Conservation (phyloP, 2,329 filamentous ascomycete genomes). For the Ophiostoma australiae region DNA sequence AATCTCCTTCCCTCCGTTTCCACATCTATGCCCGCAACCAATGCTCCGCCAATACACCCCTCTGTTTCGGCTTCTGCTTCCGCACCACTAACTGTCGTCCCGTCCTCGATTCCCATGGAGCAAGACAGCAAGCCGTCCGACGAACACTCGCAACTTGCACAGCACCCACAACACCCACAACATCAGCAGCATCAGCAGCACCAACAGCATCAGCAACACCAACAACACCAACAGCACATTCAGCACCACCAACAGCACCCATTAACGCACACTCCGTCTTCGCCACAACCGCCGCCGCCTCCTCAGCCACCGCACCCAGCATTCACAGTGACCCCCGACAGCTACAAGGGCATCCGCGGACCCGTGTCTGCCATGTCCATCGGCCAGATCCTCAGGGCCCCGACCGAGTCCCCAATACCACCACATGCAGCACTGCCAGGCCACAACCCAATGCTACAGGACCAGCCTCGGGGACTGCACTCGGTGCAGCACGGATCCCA, state of each 20-base stretch:
- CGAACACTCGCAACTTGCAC: slow-evolving; percentile 13
- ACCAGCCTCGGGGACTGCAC: slow-evolving; percentile 33
- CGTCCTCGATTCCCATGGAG: slow-evolving; percentile 23
- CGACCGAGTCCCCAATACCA: slow-evolving; percentile 31
- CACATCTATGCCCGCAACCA: slow-evolving; percentile 19
- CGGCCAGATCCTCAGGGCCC: slow-evolving; percentile 31
- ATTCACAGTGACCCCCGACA: slow-evolving; percentile 34
- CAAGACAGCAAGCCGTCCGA: slow-evolving; percentile 24
- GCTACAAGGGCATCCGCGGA: slow-evolving; percentile 42
- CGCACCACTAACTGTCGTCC: neutral
- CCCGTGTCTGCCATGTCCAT: slow-evolving; percentile 44
- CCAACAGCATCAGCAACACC: slow-evolving; percentile 3
- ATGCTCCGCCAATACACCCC: slow-evolving; percentile 18
- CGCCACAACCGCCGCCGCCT: slow-evolving; percentile 34
- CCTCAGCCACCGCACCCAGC: slow-evolving; percentile 27
- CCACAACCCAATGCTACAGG: slow-evolving; percentile 34
- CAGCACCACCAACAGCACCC: slow-evolving; percentile 8
- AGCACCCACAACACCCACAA: neutral
- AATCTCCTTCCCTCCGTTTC: slow-evolving; percentile 14
- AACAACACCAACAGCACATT: slow-evolving; percentile 7
- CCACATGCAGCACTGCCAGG: slow-evolving; percentile 30
- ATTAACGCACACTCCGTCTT: slow-evolving; percentile 37
- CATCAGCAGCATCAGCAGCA: neutral
- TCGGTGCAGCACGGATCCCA: slow-evolving; percentile 36
- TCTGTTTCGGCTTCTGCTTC: slow-evolving; percentile 13